Conservation (phyloP, 1,284 basidiomycete species). For the Phaffia rhodozyma region DNA sequence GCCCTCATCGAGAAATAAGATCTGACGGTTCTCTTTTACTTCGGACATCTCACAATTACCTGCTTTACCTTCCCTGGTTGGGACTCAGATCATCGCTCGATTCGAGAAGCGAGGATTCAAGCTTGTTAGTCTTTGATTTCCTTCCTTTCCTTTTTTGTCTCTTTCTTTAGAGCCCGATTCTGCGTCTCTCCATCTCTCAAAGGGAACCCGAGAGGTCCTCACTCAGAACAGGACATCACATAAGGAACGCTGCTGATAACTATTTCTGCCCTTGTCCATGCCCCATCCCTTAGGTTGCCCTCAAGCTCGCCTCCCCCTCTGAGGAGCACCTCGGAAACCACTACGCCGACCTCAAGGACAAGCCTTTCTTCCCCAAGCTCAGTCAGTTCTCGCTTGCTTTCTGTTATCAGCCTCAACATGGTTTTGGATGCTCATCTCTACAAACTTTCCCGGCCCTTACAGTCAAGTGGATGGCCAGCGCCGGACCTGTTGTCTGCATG, state of each 20-base stretch:
- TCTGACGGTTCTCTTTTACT: not conserved
- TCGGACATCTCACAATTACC: not conserved
- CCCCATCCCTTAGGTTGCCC: slow-evolving; percentile 45
- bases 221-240: not conserved
- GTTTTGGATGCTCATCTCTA: not conserved
- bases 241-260: not conserved
- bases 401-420: not conserved
- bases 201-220: not conserved
- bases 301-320: slow-evolving; percentile 69
- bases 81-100: slow-evolving; percentile 56
- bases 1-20: not conserved
- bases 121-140: slow-evolving; percentile 39
- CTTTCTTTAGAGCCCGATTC: not conserved
- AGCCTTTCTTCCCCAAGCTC: slow-evolving; percentile 90
- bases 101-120: slow-evolving; percentile 96
- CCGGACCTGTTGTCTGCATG: slow-evolving; percentile 89
- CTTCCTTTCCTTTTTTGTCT: too few species aligned
- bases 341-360: slow-evolving; percentile 83
- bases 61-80: not conserved
- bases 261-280: not conserved
- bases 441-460: not conserved
- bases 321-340: slow-evolving; percentile 77
- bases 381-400: slow-evolving; percentile 26
- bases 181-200: not conserved
- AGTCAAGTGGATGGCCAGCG: slow-evolving; percentile 51